phyloP scores from a whole-genome alignment of 345 rosid genomes.

The Camelina hispida region DNA sequence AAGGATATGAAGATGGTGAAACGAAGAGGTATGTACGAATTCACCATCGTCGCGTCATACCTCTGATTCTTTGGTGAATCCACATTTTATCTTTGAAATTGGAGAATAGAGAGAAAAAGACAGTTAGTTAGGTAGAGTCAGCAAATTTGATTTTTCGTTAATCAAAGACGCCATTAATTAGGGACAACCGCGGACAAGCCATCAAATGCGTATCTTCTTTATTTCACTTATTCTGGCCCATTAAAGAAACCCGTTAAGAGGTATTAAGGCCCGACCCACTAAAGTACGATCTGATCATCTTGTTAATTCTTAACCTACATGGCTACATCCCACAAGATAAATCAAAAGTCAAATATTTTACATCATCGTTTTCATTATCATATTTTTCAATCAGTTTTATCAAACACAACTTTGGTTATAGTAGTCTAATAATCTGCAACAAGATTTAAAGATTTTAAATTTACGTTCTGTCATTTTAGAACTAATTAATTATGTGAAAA shows the following conservation, averaged over 20 bases:
- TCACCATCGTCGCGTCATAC: slow-evolving; percentile 43
- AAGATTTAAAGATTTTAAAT: too few relatives aligned
- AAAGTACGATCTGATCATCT: too few relatives aligned
- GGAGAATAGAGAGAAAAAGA: not conserved
- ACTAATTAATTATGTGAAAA: too few relatives aligned
- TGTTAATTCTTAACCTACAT: too few relatives aligned
- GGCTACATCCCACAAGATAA: too few relatives aligned
- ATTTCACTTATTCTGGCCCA: not conserved
- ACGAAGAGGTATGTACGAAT: slow-evolving; percentile 41
- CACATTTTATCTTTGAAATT: not conserved
- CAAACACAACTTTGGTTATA: too few relatives aligned
- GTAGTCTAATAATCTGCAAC: too few relatives aligned
- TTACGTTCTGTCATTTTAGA: too few relatives aligned
- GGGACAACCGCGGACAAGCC: not conserved
- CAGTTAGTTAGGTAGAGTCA: not conserved
- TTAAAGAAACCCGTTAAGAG: not conserved
- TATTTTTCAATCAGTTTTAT: too few relatives aligned
- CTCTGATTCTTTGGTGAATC: not conserved
- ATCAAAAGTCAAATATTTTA: too few relatives aligned
- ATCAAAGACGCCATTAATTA: not conserved
- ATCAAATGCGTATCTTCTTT: not conserved
- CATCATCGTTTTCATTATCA: too few relatives aligned
- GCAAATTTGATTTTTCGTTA: not conserved
- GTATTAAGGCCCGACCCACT: not conserved
- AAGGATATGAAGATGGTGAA: slow-evolving; percentile 61